Conservation (phyloP, 2,329 filamentous ascomycete species). For the Stenocarpella maydis region DNA sequence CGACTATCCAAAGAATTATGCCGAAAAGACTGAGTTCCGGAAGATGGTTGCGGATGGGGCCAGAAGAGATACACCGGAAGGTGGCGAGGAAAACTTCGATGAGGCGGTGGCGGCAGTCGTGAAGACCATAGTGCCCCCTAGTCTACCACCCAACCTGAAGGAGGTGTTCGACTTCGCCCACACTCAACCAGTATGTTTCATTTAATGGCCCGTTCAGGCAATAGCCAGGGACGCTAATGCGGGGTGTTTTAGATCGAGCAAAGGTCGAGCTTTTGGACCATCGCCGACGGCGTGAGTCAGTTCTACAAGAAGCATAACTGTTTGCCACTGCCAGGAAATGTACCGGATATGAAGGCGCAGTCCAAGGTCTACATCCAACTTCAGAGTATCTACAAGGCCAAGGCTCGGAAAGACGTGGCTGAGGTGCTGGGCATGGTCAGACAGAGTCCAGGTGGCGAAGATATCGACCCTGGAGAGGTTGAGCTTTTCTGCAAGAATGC, state of each 20-base stretch:
- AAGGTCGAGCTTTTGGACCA: conserved; percentile 82
- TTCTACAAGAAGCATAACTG: conserved; percentile 79
- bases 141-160: conserved; percentile 72
- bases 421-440: conserved; percentile 76
- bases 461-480: conserved; percentile 76
- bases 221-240: conserved; percentile 35
- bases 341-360: conserved; percentile 98
- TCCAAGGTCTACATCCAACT: conserved; percentile 89
- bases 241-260: conserved; percentile 47
- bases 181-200: conserved; percentile 60
- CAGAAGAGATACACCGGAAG: conserved; percentile 78
- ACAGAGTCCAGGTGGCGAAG: conserved; percentile 54
- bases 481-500: conserved; percentile 96
- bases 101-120: conserved; percentile 89
- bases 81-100: conserved; percentile 95
- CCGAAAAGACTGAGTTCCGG: conserved; percentile 86
- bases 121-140: conserved; percentile 79
- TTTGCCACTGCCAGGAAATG: conserved; percentile 83
- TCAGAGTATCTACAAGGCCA: conserved; percentile 91
- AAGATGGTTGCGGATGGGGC: conserved; percentile 72
- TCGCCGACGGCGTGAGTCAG: conserved; percentile 77
- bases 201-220: conserved; percentile 21
- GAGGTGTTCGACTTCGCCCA: conserved; percentile 79
- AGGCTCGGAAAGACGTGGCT: conserved; percentile 79
- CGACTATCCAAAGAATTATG: conserved; percentile 74